Percentiles rank a stretch among this genome's conserved stretches.
Evolutionary conservation across 805 yeast species (phyloP).

Genomic region (Starmerella floris): DNA sequence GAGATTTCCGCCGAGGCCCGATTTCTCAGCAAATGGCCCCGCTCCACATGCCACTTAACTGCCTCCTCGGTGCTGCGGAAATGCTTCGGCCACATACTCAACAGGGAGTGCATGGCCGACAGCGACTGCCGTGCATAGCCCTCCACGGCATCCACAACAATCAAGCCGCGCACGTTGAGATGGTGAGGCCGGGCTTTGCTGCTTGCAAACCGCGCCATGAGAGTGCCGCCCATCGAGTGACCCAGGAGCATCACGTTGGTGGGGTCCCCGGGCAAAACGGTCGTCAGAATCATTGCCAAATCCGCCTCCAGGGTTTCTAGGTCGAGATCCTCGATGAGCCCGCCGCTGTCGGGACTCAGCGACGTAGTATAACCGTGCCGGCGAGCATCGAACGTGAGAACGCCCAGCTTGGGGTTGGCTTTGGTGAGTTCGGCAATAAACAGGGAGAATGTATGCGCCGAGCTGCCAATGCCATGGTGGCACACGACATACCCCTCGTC

Average conservation of each 20-base stretch:
- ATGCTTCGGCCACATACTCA: constrained; percentile 47
- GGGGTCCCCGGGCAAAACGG: constrained; percentile 27
- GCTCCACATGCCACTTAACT: constrained; percentile 64
- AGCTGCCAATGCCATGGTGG: constrained; percentile 95
- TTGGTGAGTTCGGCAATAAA: constrained; percentile 31
- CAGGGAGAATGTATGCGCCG: constrained; percentile 61
- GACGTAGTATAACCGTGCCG: constrained; percentile 55
- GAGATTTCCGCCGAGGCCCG: constrained; percentile 54
- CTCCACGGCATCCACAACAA: constrained; percentile 83
- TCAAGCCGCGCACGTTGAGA: constrained; percentile 45
- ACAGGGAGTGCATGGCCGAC: constrained; percentile 49
- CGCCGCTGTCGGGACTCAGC: background rate
- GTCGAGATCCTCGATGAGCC: constrained; percentile 32
- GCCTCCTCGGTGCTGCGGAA: constrained; percentile 48
- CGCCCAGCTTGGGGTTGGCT: constrained; percentile 39
- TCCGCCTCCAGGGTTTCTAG: constrained; percentile 47
- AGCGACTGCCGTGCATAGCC: constrained; percentile 74
- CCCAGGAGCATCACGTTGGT: constrained; percentile 50
- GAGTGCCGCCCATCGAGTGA: constrained; percentile 87
- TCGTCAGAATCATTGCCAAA: constrained; percentile 34
- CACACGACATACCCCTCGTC: constrained; percentile 40
- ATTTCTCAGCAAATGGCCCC: constrained; percentile 41
- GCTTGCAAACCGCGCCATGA: constrained; percentile 44
- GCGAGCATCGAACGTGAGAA: constrained; percentile 63
- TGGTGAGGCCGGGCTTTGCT: background rate